Evolutionary conservation across 495 filamentous ascomycete genomes (phyloP), one percentile per base, ranked within the genome.

Genomic region (Trichocladium uniseriatum): DNA sequence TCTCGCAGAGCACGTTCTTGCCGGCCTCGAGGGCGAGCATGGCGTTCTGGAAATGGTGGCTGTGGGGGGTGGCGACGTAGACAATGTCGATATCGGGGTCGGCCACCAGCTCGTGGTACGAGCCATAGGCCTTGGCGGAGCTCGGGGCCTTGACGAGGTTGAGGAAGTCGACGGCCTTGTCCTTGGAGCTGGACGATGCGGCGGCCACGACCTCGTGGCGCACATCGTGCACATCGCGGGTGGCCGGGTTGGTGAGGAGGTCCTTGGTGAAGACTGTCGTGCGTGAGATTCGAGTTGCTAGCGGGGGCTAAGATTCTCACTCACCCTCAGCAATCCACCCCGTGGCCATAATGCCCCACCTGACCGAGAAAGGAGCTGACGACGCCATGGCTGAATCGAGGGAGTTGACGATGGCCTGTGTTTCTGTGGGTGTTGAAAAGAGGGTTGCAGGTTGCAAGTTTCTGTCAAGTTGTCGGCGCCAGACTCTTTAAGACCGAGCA

Each of bases 41-140:
- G 39, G 80, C 76, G 61, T 97, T 92, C 64, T 90, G 86, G 73
- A 87, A 96, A 72, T 97, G 91, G 66, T 95, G 91, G 27, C 86
- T 91, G 70, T 95, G 91, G 16, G 91, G 91, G 2, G 91, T 96
- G 14, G 91, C 89, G 43, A 96, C 81, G 63, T 95, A 96, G 66
- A 96, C 71, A 43, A 94, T 87, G 57, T 95, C 90, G 51, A 96
- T 74, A 45, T 85, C 64, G 14, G 81, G 73, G 60, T 95, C 84
- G 18, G 75, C 72, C 8, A 89, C 84, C 28, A 96, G 79, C 52
- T 86, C 82, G 48, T 77, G 69, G 70, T 95, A 97, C 47, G 79
- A 82, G 34, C 82, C 87, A 56, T 95, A 94, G 3, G 87, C 79
- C 47, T 80, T 82, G 43, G 86, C 82, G 18, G 75, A 66, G 29